Evolutionary conservation across 257 asterid genomes (phyloP), one percentile per base, ranked within the genome.

Genomic region (Fraxinus excelsior): DNA sequence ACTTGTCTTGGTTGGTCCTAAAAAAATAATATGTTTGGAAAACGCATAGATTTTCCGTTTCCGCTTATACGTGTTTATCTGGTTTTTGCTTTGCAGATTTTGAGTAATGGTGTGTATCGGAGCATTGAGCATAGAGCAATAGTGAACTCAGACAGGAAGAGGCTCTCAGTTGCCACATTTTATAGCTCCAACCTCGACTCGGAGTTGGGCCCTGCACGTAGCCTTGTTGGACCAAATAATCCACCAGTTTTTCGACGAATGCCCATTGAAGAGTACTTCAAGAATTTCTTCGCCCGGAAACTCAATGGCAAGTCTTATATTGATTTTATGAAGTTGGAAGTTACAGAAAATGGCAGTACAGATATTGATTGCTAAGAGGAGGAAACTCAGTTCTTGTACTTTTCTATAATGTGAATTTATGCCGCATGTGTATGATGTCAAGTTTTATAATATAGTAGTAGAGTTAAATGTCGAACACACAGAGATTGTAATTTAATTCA

Each of bases 91-190:
- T 67, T 67, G 79, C 80, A 90, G 91, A 85, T 88, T 38, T 35
- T 90, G 75, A 90, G 86, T 58, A 90, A 88, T 49, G 93, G 91
- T 0, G 80, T 73, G 25, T 88, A 88, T 62, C 76, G 67, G 40
- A 88, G 90, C 80, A 79, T 88, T 40, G 91, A 88, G 83, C 96
- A 90, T 66, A 72, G 90, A 80, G 89, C 90, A 53, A 70, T 70
- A 2, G 96, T 89, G 49, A 89, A 83, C 74, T 74, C 85, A 8
- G 53, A 56, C 62, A 80, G 78, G 12, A 90, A 84, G 75, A 84
- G 96, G 79, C 81, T 87, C 11, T 90, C 94, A 0, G 71, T 90
- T 40, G 91, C 89, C n/a, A 85, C 89, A 58, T 90, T 87, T 84
- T 80, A 83, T 37, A 78, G 85, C 86, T 72, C 80, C 75, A 89